Conservation (phyloP, 129 eudicot species). For the Rutidosis leptorrhynchoides region DNA sequence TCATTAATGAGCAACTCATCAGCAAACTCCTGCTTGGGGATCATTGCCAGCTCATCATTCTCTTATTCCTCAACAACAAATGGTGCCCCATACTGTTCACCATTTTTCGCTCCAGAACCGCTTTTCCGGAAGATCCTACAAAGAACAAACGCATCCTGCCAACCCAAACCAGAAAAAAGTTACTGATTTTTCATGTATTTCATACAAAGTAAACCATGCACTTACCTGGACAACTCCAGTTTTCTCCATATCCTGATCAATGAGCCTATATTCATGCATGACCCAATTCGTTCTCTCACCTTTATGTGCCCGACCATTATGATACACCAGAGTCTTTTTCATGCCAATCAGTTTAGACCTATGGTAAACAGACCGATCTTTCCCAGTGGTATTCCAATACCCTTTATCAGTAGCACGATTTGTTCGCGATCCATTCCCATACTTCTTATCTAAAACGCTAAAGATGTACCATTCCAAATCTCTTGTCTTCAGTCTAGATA, state of each 20-base stretch:
- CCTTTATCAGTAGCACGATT: background rate
- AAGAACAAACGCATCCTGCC: slow-evolving; percentile 58
- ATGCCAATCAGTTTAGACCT: too few relatives aligned
- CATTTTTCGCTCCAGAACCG: slow-evolving; percentile 90
- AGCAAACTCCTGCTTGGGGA: slow-evolving; percentile 44
- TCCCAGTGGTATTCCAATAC: too few relatives aligned
- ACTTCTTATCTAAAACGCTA: background rate
- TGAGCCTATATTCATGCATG: slow-evolving; percentile 88
- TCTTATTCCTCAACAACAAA: slow-evolving; percentile 75
- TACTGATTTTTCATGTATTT: too few relatives aligned
- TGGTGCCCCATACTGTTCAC: slow-evolving; percentile 81
- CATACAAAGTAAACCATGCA: too few relatives aligned
- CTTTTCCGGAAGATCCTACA: slow-evolving; percentile 80
- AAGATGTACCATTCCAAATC: background rate
- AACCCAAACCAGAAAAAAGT: too few relatives aligned
- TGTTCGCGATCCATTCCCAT: background rate
- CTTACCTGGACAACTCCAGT: slow-evolving; percentile 67
- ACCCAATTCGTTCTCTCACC: too few relatives aligned
- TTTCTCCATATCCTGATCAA: slow-evolving; percentile 61
- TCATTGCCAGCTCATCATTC: slow-evolving; percentile 49
- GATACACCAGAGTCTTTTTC: slow-evolving; percentile 73
- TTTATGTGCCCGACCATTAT: slow-evolving; percentile 74
- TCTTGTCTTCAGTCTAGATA: too few relatives aligned
- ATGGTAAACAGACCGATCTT: too few relatives aligned
- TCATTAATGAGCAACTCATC: slow-evolving; percentile 45